These are phyloP conservation scores for Ceratocystis variospora DNA, from an alignment of 2,329 filamentous ascomycete genomes.

Conservation along the genomic window DNA sequence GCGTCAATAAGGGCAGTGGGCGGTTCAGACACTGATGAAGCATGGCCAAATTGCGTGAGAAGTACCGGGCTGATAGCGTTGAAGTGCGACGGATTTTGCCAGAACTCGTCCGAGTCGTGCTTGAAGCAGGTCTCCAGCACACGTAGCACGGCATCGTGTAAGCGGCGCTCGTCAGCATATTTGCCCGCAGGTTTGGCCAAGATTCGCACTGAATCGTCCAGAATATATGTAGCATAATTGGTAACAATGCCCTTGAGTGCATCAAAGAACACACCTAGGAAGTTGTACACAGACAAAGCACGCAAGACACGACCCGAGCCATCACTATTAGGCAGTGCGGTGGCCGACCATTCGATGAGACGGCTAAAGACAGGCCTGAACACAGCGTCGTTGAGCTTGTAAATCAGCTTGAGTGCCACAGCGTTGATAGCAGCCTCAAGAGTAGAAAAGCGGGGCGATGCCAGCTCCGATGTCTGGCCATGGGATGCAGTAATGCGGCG, in stretches of 20 bases:
- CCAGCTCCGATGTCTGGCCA: conserved; percentile 32
- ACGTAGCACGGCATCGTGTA: conserved; percentile 57
- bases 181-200: conserved; percentile 35
- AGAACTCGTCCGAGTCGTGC: conserved; percentile 90
- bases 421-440: conserved; percentile 55
- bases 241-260: conserved; percentile 89
- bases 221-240: conserved; percentile 71
- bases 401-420: conserved; percentile 74
- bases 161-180: conserved; percentile 36
- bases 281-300: conserved; percentile 65
- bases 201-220: conserved; percentile 58
- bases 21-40: conserved; percentile 25
- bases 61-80: conserved; percentile 55
- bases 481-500: conserved; percentile 42
- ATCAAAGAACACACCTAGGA: conserved; percentile 66
- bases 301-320: conserved; percentile 44
- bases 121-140: conserved; percentile 65
- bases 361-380: conserved; percentile 85
- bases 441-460: conserved; percentile 37
- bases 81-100: conserved; percentile 86
- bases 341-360: conserved; percentile 66
- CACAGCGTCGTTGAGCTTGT: conserved; percentile 87
- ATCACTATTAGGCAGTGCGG: conserved; percentile 48
- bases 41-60: conserved; percentile 45
- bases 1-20: conserved; percentile 51